These are phyloP conservation scores for Mucor lusitanicus DNA, from an alignment of 371 early-diverging fungal species.

Conservation along the genomic window DNA sequence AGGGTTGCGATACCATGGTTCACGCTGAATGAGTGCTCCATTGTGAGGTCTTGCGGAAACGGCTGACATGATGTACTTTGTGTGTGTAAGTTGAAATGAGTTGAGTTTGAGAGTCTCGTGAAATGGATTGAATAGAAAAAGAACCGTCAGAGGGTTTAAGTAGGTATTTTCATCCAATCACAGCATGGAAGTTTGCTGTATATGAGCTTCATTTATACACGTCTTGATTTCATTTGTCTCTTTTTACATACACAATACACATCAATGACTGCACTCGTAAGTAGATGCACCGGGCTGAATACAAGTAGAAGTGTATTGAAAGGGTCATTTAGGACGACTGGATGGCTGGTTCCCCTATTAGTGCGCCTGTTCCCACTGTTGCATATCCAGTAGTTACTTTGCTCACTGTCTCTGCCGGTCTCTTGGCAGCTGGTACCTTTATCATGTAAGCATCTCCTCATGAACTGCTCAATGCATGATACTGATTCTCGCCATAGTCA, in stretches of 20 bases:
- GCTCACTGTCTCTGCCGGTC: constrained; percentile 30
- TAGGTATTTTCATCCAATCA: not conserved
- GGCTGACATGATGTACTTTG: constrained; percentile 2
- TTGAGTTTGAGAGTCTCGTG: not conserved
- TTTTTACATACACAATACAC: not conserved
- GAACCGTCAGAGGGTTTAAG: not conserved
- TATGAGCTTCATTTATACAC: not conserved
- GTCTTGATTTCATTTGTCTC: not conserved
- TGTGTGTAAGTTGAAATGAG: not conserved
- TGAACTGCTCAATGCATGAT: not conserved
- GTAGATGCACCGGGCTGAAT: not conserved
- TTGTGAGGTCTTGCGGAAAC: not conserved
- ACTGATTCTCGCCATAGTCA: constrained; percentile 22
- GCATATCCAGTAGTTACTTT: constrained; percentile 36
- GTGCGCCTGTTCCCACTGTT: constrained; percentile 34
- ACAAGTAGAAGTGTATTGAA: not conserved
- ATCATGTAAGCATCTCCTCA: constrained; percentile 37
- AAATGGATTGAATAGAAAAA: not conserved
- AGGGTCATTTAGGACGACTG: constrained; percentile 28
- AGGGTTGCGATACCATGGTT: constrained; percentile 53
- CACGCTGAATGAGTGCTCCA: constrained; percentile 25
- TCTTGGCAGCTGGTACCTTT: constrained; percentile 40
- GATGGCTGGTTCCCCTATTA: constrained; percentile 29
- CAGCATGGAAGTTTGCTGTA: not conserved
- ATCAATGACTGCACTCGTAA: constrained; percentile 29